A percentile compares a stretch with the other conserved stretches of the same genome.
These are phyloP conservation scores for Lachnellula cervina DNA, from an alignment of 2,329 filamentous ascomycete species.

Conservation along the genomic window DNA sequence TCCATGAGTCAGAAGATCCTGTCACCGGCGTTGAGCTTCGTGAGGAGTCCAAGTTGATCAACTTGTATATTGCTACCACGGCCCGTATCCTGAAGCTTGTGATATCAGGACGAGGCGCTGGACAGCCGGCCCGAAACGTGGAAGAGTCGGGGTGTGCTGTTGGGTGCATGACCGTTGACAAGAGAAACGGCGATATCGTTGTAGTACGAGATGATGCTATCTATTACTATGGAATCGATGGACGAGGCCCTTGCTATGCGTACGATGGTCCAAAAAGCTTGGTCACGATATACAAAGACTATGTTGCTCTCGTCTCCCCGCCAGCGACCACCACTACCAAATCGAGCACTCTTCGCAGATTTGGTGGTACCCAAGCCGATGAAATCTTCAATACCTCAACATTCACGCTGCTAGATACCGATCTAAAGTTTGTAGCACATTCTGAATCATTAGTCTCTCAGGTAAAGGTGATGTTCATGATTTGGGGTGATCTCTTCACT, in stretches of 20 bases:
- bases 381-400: conserved; percentile 81
- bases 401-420: conserved; percentile 87
- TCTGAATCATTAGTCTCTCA: conserved; percentile 79
- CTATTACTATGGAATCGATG: conserved; percentile 84
- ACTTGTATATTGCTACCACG: conserved; percentile 88
- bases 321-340: conserved; percentile 48
- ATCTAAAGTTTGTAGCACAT: conserved; percentile 84
- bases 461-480: conserved; percentile 72
- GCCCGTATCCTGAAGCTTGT: conserved; percentile 79
- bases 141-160: conserved; percentile 87
- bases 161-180: conserved; percentile 91
- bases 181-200: conserved; percentile 74
- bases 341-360: conserved; percentile 57
- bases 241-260: conserved; percentile 79
- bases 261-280: conserved; percentile 89
- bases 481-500: conserved; percentile 92
- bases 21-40: conserved; percentile 84
- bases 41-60: conserved; percentile 57
- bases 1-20: conserved; percentile 95
- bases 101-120: conserved; percentile 83
- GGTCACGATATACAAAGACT: conserved; percentile 74
- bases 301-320: conserved; percentile 81
- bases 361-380: conserved; percentile 68
- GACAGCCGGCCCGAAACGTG: conserved; percentile 78
- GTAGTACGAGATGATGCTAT: conserved; percentile 94